These are phyloP conservation scores for Amanita phalloides DNA, from an alignment of 768 basidiomycete species.

Conservation along the genomic window DNA sequence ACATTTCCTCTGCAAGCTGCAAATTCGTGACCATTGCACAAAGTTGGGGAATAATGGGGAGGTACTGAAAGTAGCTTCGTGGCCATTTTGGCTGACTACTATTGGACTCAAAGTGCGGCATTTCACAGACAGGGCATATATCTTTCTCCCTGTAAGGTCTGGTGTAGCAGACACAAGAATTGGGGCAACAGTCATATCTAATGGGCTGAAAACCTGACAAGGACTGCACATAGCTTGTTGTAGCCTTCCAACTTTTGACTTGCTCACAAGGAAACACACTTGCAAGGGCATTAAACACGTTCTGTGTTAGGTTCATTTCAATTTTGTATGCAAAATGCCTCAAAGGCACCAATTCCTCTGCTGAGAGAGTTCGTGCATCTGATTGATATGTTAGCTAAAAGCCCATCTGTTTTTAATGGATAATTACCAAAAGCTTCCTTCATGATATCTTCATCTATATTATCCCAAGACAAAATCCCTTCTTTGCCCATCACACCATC, in stretches of 20 bases:
- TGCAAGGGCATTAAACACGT: background rate
- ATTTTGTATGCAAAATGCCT: background rate
- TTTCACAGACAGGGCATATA: constrained; percentile 12
- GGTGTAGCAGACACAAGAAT: constrained; percentile 28
- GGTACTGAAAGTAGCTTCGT: constrained; percentile 20
- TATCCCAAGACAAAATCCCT: no score
- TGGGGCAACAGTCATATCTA: constrained; percentile 28
- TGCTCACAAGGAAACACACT: background rate
- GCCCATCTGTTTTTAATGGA: no score
- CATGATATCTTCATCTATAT: no score
- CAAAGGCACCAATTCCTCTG: background rate
- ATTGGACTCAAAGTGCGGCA: background rate
- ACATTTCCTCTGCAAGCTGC: constrained; percentile 5
- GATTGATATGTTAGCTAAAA: background rate
- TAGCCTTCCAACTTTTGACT: background rate
- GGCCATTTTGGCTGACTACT: constrained; percentile 5
- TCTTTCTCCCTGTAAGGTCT: constrained; percentile 17
- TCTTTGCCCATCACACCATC: no score
- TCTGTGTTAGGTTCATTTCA: background rate
- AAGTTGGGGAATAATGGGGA: constrained; percentile 20
- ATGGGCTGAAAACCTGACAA: constrained; percentile 16
- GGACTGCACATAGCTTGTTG: constrained; percentile 6
- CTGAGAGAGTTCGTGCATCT: background rate
- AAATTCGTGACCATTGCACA: constrained; percentile 16
- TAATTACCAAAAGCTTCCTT: no score